Conservation (phyloP, 169 alveolate species). For the Neospora caninum region DNA sequence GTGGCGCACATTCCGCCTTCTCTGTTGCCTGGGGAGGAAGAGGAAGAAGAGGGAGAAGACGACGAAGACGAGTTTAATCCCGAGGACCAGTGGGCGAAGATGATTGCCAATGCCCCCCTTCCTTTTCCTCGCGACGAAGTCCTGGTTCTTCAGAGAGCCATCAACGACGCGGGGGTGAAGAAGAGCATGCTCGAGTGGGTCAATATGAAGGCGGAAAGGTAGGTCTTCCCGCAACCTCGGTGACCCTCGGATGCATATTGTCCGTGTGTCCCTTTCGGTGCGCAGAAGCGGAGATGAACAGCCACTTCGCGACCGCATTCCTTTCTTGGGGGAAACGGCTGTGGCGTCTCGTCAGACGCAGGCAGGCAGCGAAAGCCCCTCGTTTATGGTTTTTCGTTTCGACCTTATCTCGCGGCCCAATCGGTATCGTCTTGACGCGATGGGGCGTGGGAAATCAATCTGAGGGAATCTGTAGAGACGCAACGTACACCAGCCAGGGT, state of each 20-base stretch:
- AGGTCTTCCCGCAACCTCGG: background rate
- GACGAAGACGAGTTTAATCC: background rate
- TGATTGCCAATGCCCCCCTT: conserved; percentile 5
- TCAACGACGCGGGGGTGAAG: conserved; percentile 5
- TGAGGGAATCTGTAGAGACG: no score
- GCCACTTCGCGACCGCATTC: no score
- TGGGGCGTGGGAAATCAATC: no score
- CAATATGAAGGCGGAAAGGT: conserved; percentile 22
- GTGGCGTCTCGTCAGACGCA: no score
- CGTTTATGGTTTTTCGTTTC: no score
- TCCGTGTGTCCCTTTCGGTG: no score
- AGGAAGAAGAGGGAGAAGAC: background rate
- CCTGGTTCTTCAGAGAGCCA: conserved; percentile 29
- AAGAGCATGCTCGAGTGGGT: conserved; percentile 18
- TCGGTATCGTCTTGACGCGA: no score
- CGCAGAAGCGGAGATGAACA: no score
- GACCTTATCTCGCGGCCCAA: no score
- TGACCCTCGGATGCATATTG: background rate
- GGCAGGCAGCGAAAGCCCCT: no score
- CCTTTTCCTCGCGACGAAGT: conserved; percentile 8
- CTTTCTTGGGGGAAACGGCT: no score
- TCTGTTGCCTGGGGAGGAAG: conserved; percentile 16
- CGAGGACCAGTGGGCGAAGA: background rate
- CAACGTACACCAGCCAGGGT: no score
- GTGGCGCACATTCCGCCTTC: conserved; percentile 22